Evolutionary conservation across 2,329 filamentous ascomycete species (phyloP).

Genomic region (Fusarium incarnatum): DNA sequence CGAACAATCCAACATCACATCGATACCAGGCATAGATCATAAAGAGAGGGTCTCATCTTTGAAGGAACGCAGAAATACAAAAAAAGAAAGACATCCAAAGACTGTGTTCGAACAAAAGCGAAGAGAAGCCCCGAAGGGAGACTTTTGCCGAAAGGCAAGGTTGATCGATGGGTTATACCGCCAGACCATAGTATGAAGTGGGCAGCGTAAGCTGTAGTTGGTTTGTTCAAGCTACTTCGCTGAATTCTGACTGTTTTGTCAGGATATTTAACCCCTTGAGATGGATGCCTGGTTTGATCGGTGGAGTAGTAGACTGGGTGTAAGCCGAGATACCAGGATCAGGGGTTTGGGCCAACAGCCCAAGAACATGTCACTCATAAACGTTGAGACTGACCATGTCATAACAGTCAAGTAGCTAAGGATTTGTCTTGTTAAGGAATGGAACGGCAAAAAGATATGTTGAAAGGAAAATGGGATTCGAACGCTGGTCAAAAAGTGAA

Average conservation of each 20-base stretch:
- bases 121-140: not conserved
- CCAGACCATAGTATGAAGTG: not conserved
- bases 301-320: not conserved
- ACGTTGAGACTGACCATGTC: accelerated
- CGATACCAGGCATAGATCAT: not conserved
- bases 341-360: not conserved
- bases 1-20: not conserved
- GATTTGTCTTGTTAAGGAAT: accelerated
- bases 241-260: not conserved
- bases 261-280: not conserved
- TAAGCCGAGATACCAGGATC: not conserved
- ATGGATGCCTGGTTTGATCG: not conserved
- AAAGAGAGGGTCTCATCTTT: too few relatives aligned
- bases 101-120: not conserved
- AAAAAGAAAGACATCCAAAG: not conserved
- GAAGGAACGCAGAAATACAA: not conserved
- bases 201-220: not conserved
- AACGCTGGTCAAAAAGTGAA: not conserved
- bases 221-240: slow-evolving; percentile 9
- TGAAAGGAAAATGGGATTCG: not conserved
- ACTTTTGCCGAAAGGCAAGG: too few relatives aligned
- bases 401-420: not conserved
- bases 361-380: not conserved
- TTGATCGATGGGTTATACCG: not conserved
- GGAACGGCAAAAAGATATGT: not conserved